Base-by-base conservation (phyloP, 2,329 filamentous ascomycete genomes). In the Diaporthe sp. region DNA sequence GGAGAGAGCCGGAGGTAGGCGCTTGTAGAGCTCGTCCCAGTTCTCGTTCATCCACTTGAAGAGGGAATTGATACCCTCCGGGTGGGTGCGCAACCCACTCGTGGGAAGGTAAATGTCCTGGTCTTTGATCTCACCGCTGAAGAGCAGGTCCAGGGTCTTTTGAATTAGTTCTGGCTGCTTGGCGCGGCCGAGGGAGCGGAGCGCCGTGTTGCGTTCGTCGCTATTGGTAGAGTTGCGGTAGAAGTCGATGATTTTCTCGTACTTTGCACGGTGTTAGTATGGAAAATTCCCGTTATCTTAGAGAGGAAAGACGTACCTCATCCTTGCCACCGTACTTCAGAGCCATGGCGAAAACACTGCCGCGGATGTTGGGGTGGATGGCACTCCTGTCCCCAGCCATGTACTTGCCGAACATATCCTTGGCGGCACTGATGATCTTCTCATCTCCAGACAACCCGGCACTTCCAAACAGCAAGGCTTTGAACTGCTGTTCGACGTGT, bases 61-160 rank as follows among this genome's bases (percentile, higher is more conserved):
- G 75, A 98, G 89, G 10, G 94, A 94, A 75, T 94, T 88, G 74
- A 98, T 94, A 79, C 96, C 96, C 58, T 92, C 91, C 10, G 92
- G 87, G 82, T 97, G 95, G 72, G 90, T 91, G 75, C 96, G 92
- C 39, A 98, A 90, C 10, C 94, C 94, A 46, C 92, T 91, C 53
- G 97, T 90, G 1, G 96, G 96, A 82, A 98, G 92, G 86, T 98
- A 98, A 78, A 98, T 92, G 84, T 98, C 96, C 84, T 98, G 96
- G 78, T 94, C 95, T 88, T 97, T 98, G 85, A 98, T 94, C 79
- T 98, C 93, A 77, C 93, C 91, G 83, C 92, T 92, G 75, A 96
- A 89, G 44, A 95, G 89, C 78, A 98, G 88, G 42, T 88, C 90
- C 19, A 98, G 89, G 4, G 95, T 96, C 77, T 92, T 91, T 87